Evolutionary conservation across 2,329 filamentous ascomycete genomes (phyloP), one percentile per base, ranked within the genome.

Genomic region (Acrocalymma vagum): DNA sequence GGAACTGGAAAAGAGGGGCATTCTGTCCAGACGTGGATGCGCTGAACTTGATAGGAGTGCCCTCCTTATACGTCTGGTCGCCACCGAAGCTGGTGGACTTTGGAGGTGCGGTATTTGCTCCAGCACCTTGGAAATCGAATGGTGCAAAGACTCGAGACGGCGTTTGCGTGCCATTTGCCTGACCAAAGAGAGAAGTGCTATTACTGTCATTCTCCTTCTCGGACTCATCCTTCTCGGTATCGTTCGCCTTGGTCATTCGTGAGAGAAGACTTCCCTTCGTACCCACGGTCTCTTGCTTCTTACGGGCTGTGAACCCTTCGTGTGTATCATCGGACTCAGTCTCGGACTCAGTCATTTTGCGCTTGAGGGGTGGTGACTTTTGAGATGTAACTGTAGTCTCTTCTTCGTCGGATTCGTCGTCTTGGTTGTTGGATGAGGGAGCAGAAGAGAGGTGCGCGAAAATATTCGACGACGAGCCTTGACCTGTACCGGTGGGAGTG

Each of bases 51-150:
- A 70, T 67, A 3, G 63, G 65, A 16, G 44, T 62, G 20, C 60
- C 62, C n/a, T 34, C 35, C 44, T 70, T 70, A 54, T 59, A 70
- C 1, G 67, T 70, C 45, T 69, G 62, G 36, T 70, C 65, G 10
- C 63, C 65, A 14, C 51, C 60, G 42, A 65, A 67, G 1, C 49
- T 48, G 17, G 53, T 50, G 11, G 58, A 44, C 37, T 65, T 67
- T 11, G 62, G 46, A 2, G 63, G 52, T 11, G 56, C 61, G 6
- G 60, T 52, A 23, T 63, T 54, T 9, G 63, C 50, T 25, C 42
- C 57, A 30, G 59, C 63, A 27, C 54, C 57, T 9, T 31, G 41
- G 32, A 67, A 67, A 39, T 67, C 58, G 38, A 69, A 67, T 35
- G 51, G 60, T 5, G 34, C 26, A 31, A 59, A 62, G 1, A 50